Conservation (phyloP, 345 rosid genomes). For the Salix brachista region DNA sequence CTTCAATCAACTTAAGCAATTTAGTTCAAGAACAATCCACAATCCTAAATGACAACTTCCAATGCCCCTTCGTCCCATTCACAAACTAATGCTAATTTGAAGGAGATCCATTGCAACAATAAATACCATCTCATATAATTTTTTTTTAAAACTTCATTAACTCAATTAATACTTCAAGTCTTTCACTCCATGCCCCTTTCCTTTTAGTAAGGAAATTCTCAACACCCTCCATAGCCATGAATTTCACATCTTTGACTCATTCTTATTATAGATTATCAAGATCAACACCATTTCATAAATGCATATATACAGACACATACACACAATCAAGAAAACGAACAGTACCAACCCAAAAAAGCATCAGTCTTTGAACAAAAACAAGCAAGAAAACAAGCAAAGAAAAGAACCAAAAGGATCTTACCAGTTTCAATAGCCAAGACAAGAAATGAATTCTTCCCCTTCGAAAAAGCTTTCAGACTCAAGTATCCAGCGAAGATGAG, state of each 20-base stretch:
- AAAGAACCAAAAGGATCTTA: conserved; percentile 8
- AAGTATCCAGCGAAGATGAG: conserved; percentile 78
- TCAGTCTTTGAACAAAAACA: not conserved
- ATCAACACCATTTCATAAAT: not conserved
- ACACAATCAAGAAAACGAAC: not conserved
- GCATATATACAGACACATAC: not conserved
- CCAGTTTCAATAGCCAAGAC: conserved; percentile 77
- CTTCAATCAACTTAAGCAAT: not conserved
- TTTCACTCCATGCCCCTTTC: not conserved
- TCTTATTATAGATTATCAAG: not conserved
- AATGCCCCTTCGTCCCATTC: not conserved
- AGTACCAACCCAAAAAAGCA: not conserved
- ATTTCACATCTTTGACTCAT: not conserved
- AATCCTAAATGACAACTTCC: not conserved
- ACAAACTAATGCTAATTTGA: not conserved
- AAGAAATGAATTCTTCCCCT: conserved; percentile 55
- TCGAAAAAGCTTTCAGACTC: conserved; percentile 81
- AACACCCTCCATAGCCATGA: not conserved
- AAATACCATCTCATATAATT: not conserved
- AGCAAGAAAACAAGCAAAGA: not conserved
- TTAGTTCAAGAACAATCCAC: not conserved
- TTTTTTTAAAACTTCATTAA: not conserved
- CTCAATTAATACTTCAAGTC: not conserved
- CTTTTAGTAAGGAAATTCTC: not conserved
- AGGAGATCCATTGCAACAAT: not conserved